Percentiles rank a stretch among this genome's conserved stretches.
phyloP scores from a whole-genome alignment of 257 asterid species.

The Scutellaria barbata region DNA sequence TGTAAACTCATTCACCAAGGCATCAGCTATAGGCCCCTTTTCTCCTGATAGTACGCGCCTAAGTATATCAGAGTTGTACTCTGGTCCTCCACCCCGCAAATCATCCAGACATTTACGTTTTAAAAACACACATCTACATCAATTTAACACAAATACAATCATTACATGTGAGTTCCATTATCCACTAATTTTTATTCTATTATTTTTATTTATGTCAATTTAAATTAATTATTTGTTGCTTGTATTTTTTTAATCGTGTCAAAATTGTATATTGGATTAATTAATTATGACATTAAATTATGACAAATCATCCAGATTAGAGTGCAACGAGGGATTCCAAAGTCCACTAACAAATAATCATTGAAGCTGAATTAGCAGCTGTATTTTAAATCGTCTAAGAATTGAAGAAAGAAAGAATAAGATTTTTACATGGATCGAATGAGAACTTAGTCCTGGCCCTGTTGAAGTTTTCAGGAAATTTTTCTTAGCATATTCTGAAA shows the following conservation, averaged over 20 bases:
- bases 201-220: no score
- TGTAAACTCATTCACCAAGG: no score
- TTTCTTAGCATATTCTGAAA: conserved; percentile 9
- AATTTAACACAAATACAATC: no score
- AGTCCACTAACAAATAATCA: conserved; percentile 55
- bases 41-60: conserved; percentile 63
- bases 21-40: conserved; percentile 65
- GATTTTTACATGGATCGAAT: conserved; percentile 64
- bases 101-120: no score
- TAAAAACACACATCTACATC: no score
- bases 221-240: no score
- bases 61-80: conserved; percentile 58
- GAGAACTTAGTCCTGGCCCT: conserved; percentile 68
- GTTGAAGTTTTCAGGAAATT: conserved; percentile 22
- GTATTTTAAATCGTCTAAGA: not conserved
- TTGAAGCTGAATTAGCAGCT: not conserved
- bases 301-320: no score
- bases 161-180: no score
- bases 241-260: no score
- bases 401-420: not conserved
- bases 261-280: no score
- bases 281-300: no score
- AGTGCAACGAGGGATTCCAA: conserved; percentile 79
- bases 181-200: no score
- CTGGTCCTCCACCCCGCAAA: conserved; percentile 67